These are phyloP conservation scores for Botrytis elliptica DNA, from an alignment of 2,329 filamentous ascomycete species.

Conservation along the genomic window DNA sequence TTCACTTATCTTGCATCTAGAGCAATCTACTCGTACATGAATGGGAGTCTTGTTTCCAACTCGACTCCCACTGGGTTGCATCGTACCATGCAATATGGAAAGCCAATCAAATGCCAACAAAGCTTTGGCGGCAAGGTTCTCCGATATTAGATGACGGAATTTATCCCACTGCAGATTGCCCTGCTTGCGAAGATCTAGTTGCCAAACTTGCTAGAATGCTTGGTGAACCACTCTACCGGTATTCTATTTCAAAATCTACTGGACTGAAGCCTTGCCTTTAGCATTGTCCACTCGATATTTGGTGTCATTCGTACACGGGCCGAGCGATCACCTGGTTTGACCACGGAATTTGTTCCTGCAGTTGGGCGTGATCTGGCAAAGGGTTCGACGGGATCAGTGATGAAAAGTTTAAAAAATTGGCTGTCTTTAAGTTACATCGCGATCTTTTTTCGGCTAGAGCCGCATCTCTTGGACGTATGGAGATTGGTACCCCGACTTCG, in stretches of 20 bases:
- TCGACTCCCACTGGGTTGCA: conserved; percentile 2
- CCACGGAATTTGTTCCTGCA: conserved; percentile 1
- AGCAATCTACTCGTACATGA: neutral
- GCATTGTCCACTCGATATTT: neutral
- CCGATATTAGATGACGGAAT: neutral
- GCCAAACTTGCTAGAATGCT: neutral
- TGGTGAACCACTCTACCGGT: conserved; percentile 2
- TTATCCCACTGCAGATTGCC: neutral
- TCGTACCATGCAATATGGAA: neutral
- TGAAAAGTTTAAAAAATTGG: neutral
- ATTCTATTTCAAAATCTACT: neutral
- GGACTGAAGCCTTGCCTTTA: neutral
- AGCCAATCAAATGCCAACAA: neutral
- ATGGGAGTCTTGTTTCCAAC: neutral
- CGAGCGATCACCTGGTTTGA: conserved; percentile 8
- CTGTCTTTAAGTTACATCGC: neutral
- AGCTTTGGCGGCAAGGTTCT: neutral
- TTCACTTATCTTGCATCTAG: neutral
- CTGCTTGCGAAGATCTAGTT: neutral
- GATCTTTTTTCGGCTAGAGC: neutral
- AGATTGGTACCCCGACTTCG: neutral
- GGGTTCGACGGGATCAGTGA: neutral
- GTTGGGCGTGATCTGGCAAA: neutral
- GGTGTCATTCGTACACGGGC: neutral
- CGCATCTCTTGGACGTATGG: neutral